phyloP scores from a whole-genome alignment of 2,329 filamentous ascomycete species.

The Neonectria magnoliae region DNA sequence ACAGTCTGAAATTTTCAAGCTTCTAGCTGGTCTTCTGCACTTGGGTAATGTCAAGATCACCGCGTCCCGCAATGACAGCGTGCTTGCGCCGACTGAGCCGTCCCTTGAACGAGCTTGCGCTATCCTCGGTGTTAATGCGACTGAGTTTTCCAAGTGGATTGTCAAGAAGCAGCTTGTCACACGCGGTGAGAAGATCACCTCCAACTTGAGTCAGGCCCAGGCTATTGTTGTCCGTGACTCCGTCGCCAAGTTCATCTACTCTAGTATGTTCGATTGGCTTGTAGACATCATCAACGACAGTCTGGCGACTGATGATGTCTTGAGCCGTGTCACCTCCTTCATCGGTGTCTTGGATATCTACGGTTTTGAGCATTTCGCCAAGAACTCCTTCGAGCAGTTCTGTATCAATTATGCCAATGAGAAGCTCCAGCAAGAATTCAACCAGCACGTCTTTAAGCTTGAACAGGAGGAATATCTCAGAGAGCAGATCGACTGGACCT shows the following conservation, averaged over 20 bases:
- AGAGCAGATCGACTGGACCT: conserved; percentile 98
- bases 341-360: conserved; percentile 99
- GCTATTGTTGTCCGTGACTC: conserved; percentile 95
- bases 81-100: conserved; percentile 82
- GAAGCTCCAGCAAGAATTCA: conserved; percentile 99
- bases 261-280: conserved; percentile 97
- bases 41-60: conserved; percentile 97
- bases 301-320: conserved; percentile 86
- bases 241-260: conserved; percentile 98
- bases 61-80: conserved; percentile 87
- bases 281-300: conserved; percentile 96
- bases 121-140: conserved; percentile 86
- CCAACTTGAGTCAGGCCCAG: conserved; percentile 92
- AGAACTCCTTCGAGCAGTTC: conserved; percentile 99
- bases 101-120: conserved; percentile 82
- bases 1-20: conserved; percentile 86
- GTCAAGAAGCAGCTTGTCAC: conserved; percentile 99
- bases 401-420: conserved; percentile 99
- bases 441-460: conserved; percentile 98
- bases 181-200: conserved; percentile 96
- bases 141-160: conserved; percentile 95
- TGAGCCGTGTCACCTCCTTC: conserved; percentile 85
- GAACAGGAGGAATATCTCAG: conserved; percentile 98
- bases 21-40: conserved; percentile 91
- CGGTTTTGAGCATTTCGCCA: conserved; percentile 98